Evolutionary conservation across 768 basidiomycete genomes (phyloP), one percentile per base, ranked within the genome.

Genomic region (Lyophyllum shimeji): DNA sequence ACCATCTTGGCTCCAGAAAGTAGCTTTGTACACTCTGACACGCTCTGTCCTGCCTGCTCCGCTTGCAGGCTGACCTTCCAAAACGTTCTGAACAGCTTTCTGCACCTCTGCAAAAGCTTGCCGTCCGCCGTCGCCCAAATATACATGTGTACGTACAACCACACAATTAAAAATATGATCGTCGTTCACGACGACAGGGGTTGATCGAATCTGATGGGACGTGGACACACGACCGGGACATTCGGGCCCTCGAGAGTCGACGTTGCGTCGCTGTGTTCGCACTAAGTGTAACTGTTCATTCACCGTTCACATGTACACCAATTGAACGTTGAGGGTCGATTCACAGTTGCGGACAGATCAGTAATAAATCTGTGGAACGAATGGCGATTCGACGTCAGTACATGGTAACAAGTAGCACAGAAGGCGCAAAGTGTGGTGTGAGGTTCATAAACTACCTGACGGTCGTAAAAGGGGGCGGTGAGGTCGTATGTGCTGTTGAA

Each of bases 171-270:
- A 23, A 37, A 20, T 21, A 24, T 33, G 60, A 59, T 55, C 20
- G 53, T 59, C 57, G 55, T 53, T 50, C 52, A 29, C 58, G 33
- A 56, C 58, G 57, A 62, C 58, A 57, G 58, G 61, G 49, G 53
- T 53, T 57, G 56, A 60, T 62, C 46, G 46, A 27, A 62, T 59
- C 31, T 60, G 52, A 60, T 60, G 55, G 33, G 31, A 52, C 44
- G 45, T 44, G 50, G 53, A 50, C 51, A 60, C 51, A 53, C 45
- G 44, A 34, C 56, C 60, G 60, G 53, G 37, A 46, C 40, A 25
- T 15, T 52, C 60, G 60, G 50, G 2, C 17, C 29, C 29, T 5
- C 15, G 34, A 37, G 15, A 13, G 34, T 37, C 15, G 34, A 37
- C 9, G 29, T 29, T 9, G 29, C n/a, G n/a, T n/a, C n/a, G n/a